Conservation (phyloP, 768 basidiomycete species). For the Tricholoma terreum region DNA sequence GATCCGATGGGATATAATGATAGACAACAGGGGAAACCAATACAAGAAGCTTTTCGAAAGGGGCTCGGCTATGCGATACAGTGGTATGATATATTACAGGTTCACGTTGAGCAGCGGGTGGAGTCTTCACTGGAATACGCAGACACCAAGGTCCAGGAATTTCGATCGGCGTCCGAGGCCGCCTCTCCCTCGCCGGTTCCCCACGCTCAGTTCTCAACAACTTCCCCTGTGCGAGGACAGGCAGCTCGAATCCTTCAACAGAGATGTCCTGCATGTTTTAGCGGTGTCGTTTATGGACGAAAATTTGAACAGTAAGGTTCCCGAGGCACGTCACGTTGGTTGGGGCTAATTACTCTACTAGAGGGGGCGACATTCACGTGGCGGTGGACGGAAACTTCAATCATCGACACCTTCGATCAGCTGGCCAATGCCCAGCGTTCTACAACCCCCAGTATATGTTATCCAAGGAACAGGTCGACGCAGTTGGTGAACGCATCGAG, state of each 20-base stretch:
- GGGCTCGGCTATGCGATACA: slow-evolving; percentile 15
- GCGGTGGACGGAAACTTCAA: slow-evolving; percentile 38
- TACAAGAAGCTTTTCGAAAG: slow-evolving; percentile 29
- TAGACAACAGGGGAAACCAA: slow-evolving; percentile 15
- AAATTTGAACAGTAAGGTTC: slow-evolving; percentile 17
- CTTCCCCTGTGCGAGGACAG: background rate
- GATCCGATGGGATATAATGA: too few species aligned
- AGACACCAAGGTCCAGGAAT: background rate
- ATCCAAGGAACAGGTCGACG: slow-evolving; percentile 31
- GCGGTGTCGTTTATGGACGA: slow-evolving; percentile 20
- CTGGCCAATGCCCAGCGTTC: slow-evolving; percentile 30
- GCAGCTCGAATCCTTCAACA: slow-evolving; percentile 22
- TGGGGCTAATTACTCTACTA: too few species aligned
- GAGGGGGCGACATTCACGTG: slow-evolving; percentile 37
- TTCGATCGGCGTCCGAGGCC: too few species aligned
- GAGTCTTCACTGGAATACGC: slow-evolving; percentile 1
- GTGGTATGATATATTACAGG: slow-evolving; percentile 13
- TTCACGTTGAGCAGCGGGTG: slow-evolving; percentile 7
- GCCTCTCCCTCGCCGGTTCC: too few species aligned
- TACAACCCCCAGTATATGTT: slow-evolving; percentile 32
- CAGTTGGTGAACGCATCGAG: slow-evolving; percentile 26
- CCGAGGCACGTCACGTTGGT: background rate
- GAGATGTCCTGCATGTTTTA: slow-evolving; percentile 34
- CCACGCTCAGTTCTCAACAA: too few species aligned
- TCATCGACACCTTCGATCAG: slow-evolving; percentile 28